Evolutionary conservation across 768 basidiomycete genomes (phyloP).

Genomic region (Calvatia gigantea): DNA sequence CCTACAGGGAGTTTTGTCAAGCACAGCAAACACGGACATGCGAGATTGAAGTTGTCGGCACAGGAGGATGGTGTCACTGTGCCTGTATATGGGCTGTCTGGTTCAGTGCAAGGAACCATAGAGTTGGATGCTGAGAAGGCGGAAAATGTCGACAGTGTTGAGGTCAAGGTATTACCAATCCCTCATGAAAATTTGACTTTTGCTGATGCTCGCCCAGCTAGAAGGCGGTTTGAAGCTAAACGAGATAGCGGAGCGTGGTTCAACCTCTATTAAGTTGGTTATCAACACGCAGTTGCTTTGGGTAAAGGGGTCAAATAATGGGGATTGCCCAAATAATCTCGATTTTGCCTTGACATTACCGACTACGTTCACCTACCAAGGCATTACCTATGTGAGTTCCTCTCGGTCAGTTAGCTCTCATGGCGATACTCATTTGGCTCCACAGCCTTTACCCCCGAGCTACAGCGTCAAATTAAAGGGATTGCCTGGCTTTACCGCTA

Average conservation of each 20-base stretch:
- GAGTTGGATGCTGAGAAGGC: conserved; percentile 43
- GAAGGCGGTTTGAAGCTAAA: conserved; percentile 57
- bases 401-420: neutral
- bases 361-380: conserved; percentile 50
- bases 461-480: conserved; percentile 66
- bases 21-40: conserved; percentile 50
- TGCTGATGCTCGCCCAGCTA: conserved; percentile 35
- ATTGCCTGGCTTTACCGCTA: conserved; percentile 68
- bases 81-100: conserved; percentile 57
- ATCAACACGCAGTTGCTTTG: conserved; percentile 53
- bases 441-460: conserved; percentile 67
- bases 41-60: conserved; percentile 46
- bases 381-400: conserved; percentile 53
- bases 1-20: conserved; percentile 54
- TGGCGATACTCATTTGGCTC: neutral
- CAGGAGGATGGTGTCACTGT: conserved; percentile 48
- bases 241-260: conserved; percentile 69
- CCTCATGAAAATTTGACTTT: conserved; percentile 7
- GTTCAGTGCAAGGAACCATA: conserved; percentile 51
- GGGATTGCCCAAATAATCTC: conserved; percentile 49
- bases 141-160: conserved; percentile 55
- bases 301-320: conserved; percentile 41
- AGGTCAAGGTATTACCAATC: conserved; percentile 49
- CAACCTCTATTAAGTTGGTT: conserved; percentile 47
- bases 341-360: conserved; percentile 58